Evolutionary conservation across 768 basidiomycete species (phyloP).

Genomic region (Tricholomella constricta): DNA sequence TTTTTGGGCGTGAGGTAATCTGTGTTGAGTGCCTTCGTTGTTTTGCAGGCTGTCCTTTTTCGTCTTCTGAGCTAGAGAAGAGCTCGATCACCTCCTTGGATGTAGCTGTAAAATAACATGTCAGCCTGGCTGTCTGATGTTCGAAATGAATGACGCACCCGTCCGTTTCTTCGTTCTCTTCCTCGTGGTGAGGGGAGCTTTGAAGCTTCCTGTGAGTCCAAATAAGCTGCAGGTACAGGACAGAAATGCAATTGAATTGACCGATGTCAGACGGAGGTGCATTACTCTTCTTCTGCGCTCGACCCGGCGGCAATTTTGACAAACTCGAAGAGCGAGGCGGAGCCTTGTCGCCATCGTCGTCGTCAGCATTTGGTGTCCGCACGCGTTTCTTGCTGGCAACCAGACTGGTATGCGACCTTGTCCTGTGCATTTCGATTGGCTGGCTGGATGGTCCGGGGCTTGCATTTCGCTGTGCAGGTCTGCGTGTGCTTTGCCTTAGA

Average conservation of each 20-base stretch:
- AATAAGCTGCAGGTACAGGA: not conserved
- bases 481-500: not conserved
- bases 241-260: not conserved
- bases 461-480: not conserved
- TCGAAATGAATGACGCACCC: not conserved
- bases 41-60: not conserved
- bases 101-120: not conserved
- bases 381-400: not conserved
- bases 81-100: conserved; percentile 7
- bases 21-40: not conserved
- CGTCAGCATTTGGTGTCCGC: not conserved
- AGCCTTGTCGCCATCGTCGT: conserved; percentile 4
- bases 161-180: not conserved
- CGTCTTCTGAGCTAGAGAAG: conserved; percentile 7
- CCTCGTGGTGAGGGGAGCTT: not conserved
- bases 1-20: not conserved
- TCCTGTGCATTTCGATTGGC: not conserved
- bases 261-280: not conserved
- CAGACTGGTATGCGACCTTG: not conserved
- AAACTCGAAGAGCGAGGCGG: conserved; percentile 1
- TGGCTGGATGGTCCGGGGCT: not conserved
- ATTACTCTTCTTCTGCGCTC: not conserved
- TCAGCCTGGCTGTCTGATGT: not conserved
- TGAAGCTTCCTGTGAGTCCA: not conserved
- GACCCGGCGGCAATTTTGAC: conserved; percentile 1